Conservation (phyloP, 2,329 filamentous ascomycete species). For the Gaeumannomyces tritici region DNA sequence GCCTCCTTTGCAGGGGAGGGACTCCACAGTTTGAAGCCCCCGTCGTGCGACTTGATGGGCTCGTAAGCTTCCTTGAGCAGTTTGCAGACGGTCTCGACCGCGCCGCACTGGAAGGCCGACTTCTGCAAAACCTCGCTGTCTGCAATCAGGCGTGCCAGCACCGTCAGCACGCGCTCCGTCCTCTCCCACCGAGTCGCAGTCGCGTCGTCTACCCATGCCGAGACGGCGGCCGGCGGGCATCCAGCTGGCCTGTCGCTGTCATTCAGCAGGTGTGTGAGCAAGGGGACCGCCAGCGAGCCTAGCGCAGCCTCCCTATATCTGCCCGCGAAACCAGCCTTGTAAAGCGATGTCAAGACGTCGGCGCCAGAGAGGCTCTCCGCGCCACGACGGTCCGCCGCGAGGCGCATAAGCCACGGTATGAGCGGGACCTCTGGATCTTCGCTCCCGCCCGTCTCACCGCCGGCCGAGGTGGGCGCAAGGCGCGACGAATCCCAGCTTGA, state of each 20-base stretch:
- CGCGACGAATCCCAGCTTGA: constrained; percentile 22
- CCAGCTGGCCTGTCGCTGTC: constrained; percentile 16
- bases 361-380: constrained; percentile 59
- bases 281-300: constrained; percentile 58
- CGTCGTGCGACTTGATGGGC: constrained; percentile 22
- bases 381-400: constrained; percentile 47
- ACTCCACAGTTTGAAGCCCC: constrained; percentile 25
- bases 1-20: constrained; percentile 10
- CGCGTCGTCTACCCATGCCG: constrained; percentile 23
- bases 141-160: constrained; percentile 69
- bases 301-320: constrained; percentile 55
- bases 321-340: constrained; percentile 56
- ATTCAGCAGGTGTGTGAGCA: constrained; percentile 55
- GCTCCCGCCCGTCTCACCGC: constrained; percentile 21
- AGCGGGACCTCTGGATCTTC: constrained; percentile 62
- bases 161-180: constrained; percentile 61
- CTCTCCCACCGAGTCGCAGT: constrained; percentile 38
- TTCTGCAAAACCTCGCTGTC: constrained; percentile 74
- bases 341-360: constrained; percentile 58
- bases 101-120: constrained; percentile 61
- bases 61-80: constrained; percentile 43
- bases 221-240: constrained; percentile 7
- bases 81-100: constrained; percentile 34
- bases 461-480: constrained; percentile 15
- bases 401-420: constrained; percentile 62